phyloP scores from a whole-genome alignment of 73 alveolate species.

The Blepharisma stoltei region DNA sequence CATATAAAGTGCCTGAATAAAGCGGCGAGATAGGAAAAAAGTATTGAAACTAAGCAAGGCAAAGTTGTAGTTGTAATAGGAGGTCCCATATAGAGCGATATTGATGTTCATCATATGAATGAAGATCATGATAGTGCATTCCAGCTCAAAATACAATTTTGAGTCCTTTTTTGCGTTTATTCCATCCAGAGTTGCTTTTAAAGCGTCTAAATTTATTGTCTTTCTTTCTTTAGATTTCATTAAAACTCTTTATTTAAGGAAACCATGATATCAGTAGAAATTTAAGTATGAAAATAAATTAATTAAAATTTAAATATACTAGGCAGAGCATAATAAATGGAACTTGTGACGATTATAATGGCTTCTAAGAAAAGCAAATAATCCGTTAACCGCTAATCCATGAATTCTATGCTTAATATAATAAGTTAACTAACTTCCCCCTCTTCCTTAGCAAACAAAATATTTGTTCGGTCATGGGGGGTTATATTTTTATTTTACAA shows the following conservation, averaged over 20 bases:
- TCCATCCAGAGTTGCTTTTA: neutral
- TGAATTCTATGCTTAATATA: no score
- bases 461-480: no score
- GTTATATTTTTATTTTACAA: no score
- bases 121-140: neutral
- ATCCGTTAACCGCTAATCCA: no score
- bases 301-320: no score
- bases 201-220: neutral
- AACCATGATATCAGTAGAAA: no score
- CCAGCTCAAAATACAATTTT: conserved; percentile 3
- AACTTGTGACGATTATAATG: no score
- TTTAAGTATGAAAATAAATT: conserved; percentile 11
- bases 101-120: neutral
- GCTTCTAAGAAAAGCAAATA: no score
- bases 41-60: neutral
- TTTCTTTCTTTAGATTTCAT: conserved; percentile 22
- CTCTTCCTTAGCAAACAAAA: no score
- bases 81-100: conserved; percentile 11
- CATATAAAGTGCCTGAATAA: conserved; percentile 6
- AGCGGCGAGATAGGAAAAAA: neutral
- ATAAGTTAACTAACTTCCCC: no score
- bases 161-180: neutral
- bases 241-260: neutral
- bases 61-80: conserved; percentile 9
- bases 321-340: no score